Conservation (phyloP, 495 filamentous ascomycete genomes). For the Lophiostoma macrostomum region DNA sequence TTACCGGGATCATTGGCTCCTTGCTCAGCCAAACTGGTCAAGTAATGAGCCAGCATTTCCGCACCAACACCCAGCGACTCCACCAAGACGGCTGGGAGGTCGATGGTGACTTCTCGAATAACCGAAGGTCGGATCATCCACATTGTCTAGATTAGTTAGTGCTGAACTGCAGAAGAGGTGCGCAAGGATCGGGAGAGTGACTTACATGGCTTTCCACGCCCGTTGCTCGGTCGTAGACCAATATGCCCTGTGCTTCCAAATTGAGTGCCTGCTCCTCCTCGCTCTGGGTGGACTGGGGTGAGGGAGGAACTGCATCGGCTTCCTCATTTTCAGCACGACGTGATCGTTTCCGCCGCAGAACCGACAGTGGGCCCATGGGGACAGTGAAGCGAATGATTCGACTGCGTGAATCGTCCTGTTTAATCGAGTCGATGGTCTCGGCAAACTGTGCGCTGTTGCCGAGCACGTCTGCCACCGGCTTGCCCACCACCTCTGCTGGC, state of each 20-base stretch:
- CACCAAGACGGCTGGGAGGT: conserved; percentile 85
- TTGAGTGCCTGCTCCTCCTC: conserved; percentile 58
- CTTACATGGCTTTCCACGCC: conserved; percentile 88
- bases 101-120: conserved; percentile 87
- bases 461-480: conserved; percentile 73
- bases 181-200: conserved; percentile 21
- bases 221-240: conserved; percentile 88
- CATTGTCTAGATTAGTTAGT: conserved; percentile 68
- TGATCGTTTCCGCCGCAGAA: conserved; percentile 52
- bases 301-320: conserved; percentile 37
- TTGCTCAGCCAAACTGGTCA: conserved; percentile 83
- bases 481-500: conserved; percentile 69
- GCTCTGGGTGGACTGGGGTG: conserved; percentile 41
- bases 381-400: conserved; percentile 86
- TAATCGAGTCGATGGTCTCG: conserved; percentile 81
- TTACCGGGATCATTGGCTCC: conserved; percentile 76
- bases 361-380: conserved; percentile 67
- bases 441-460: conserved; percentile 74
- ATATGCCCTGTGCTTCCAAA: conserved; percentile 94
- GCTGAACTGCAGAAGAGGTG: background rate
- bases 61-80: conserved; percentile 92
- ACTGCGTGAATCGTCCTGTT: conserved; percentile 87
- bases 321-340: conserved; percentile 27
- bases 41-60: conserved; percentile 88
- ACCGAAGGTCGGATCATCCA: conserved; percentile 98